A percentile compares a stretch with the other conserved stretches of the same genome.
These are phyloP conservation scores for Oemleria cerasiformis DNA, from an alignment of 306 rosid species.

Conservation along the genomic window DNA sequence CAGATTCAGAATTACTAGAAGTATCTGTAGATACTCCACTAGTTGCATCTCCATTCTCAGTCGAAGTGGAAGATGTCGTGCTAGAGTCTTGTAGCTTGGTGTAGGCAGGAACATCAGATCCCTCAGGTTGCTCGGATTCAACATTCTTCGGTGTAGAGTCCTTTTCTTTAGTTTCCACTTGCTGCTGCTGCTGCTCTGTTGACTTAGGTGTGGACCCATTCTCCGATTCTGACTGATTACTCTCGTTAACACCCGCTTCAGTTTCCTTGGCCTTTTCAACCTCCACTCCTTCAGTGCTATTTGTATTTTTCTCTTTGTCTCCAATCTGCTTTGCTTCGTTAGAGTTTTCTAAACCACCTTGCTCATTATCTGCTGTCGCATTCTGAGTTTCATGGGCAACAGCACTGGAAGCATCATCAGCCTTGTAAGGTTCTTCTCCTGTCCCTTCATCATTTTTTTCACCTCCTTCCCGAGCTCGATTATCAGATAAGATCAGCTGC, in stretches of 20 bases:
- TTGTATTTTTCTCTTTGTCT: slow-evolving; percentile 46
- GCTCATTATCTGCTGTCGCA: slow-evolving; percentile 28
- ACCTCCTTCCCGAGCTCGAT: slow-evolving; percentile 53
- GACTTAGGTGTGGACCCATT: slow-evolving; percentile 24
- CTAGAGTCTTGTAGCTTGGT: slow-evolving; percentile 37
- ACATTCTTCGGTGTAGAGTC: slow-evolving; percentile 35
- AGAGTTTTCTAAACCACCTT: slow-evolving; percentile 31
- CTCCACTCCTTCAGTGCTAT: slow-evolving; percentile 27
- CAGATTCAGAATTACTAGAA: slow-evolving; percentile 20
- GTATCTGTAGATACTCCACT: slow-evolving; percentile 38
- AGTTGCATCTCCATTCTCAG: slow-evolving; percentile 29
- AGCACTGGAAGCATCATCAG: slow-evolving; percentile 81
- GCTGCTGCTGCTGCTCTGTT: slow-evolving; percentile 31
- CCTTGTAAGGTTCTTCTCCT: slow-evolving; percentile 70
- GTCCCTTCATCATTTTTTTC: slow-evolving; percentile 43
- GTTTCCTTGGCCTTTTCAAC: slow-evolving; percentile 23
- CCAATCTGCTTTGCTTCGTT: slow-evolving; percentile 42
- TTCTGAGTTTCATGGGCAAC: slow-evolving; percentile 52
- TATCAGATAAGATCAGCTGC: slow-evolving; percentile 46
- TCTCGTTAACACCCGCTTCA: slow-evolving; percentile 37
- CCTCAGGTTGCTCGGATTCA: slow-evolving; percentile 23
- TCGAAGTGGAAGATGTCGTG: slow-evolving; percentile 27
- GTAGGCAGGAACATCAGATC: slow-evolving; percentile 28
- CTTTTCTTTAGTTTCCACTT: slow-evolving; percentile 37
- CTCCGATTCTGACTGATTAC: slow-evolving; percentile 26